Evolutionary conservation across 2,329 filamentous ascomycete species (phyloP), one percentile per base, ranked within the genome.

Genomic region (Diaporthe ilicicola): DNA sequence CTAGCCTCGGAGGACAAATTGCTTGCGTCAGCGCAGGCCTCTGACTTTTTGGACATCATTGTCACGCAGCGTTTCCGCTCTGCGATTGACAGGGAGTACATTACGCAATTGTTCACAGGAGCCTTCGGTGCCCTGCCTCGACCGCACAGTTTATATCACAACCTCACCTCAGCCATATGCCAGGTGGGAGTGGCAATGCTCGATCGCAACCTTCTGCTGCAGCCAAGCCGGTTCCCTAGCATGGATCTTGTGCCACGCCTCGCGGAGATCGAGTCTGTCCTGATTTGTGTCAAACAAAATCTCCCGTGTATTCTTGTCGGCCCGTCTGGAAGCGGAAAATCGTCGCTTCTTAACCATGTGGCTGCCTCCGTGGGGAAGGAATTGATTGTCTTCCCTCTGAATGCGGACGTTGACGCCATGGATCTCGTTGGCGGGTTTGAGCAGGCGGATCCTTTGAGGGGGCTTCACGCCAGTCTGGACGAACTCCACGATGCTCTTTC

Each of bases 351-450:
- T 17, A 88, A 92, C 72, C 91, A 95, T 74, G 86, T 97, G 34
- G 95, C 96, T n/a, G 91, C 92, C 15, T 83, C 92, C 29, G 89
- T 90, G 51, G 96, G 96, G 29, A 92, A 92, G 69, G 86, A 90
- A 1, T 84, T 98, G 4, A 88, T 95, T 39, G 92, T 94, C 19
- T 93, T 98, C 76, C 91, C 95, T 0, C 90, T 99, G 82, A 99
- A 97, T 78, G 92, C 95, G 8, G 97, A 99, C 76, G 93, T 97
- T 54, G 96, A 99, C 80, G 95, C 95, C 0, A 97, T 97, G 91
- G 96, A 99, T 81, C 89, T 99, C 69, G 94, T 99, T 70, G 96
- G 96, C 77, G 96, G 96, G 0, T 99, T 97, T 78, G 96, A 99
- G 80, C 96, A 99, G 81, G 91, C 94, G 22, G 96, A 99, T 78